Evolutionary conservation across 139 green algal species (phyloP), one percentile per base, ranked within the genome.

Genomic region (Diplosphaera chodatii): DNA sequence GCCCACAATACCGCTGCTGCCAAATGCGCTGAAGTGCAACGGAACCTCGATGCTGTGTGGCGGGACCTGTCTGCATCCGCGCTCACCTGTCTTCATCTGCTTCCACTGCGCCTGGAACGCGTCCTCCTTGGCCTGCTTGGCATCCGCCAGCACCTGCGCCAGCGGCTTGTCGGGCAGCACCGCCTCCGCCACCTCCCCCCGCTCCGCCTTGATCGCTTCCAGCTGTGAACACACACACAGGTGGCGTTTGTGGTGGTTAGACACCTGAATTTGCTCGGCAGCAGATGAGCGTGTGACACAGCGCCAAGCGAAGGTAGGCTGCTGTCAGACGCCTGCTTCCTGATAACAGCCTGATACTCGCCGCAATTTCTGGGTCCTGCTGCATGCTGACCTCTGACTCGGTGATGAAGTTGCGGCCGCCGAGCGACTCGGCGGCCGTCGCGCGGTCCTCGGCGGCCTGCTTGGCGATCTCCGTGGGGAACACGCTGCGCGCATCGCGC

Each of bases 101-200:
- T 82, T 87, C 90, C 91, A 94, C 34, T 82, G 66, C 18, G 91
- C 86, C 64, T 90, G 78, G 66, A 94, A 94, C 4, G 77, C 84
- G 21, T 78, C 80, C 27, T 96, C 83, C 74, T 95, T 96, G 21
- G 72, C 77, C 55, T 91, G 82, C 76, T 92, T 91, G 22, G 80
- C 75, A 70, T 94, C 88, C 16, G 68, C 27, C 65, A 96, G 74
- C 15, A 92, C 76, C 73, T 93, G 79, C 5, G 75, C 87, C 30
- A 95, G 79, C 2, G 88, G 84, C 77, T 90, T 92, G 74, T 85
- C 69, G 8, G 79, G 69, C 21, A 67, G 73, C 16, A 82, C 66
- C 1, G 82, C 79, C 32, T 91, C 85, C 32, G 86, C 84, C 8
- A 72, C 82, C 1, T 66, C 67, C 0, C 87, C 88, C 15, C 77